A percentile compares a stretch with the other conserved stretches of the same genome.
These are phyloP conservation scores for Posidonia australis DNA, from an alignment of 106 monocot genomes.

Conservation along the genomic window DNA sequence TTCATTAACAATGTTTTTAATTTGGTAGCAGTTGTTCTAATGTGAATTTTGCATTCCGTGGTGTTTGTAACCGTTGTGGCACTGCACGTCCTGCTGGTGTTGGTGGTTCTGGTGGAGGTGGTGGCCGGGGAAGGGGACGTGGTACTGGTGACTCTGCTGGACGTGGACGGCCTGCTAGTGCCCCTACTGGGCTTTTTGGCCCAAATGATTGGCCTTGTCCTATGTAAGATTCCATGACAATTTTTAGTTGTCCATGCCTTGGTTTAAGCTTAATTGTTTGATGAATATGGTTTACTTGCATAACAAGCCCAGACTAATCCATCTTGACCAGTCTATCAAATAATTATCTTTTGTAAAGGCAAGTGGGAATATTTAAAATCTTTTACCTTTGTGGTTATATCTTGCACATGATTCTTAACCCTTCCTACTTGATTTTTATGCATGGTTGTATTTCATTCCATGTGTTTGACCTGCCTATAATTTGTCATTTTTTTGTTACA, in stretches of 20 bases:
- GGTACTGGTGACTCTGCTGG: constrained; percentile 42
- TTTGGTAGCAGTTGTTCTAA: constrained; percentile 70
- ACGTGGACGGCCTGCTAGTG: constrained; percentile 38
- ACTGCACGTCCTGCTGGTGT: constrained; percentile 88
- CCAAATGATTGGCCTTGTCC: constrained; percentile 99
- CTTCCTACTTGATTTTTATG: too few relatives aligned
- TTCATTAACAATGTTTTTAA: constrained; percentile 10
- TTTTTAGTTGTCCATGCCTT: background rate
- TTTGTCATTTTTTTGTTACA: too few relatives aligned
- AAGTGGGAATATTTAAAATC: too few relatives aligned
- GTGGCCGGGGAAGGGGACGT: constrained; percentile 62
- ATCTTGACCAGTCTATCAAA: too few relatives aligned
- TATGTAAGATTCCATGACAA: constrained; percentile 46
- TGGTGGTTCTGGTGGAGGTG: constrained; percentile 57
- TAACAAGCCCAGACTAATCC: background rate
- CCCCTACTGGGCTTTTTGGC: constrained; percentile 88
- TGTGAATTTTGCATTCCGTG: constrained; percentile 99
- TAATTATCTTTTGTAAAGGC: too few relatives aligned
- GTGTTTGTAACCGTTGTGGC: constrained; percentile 96
- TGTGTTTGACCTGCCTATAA: too few relatives aligned
- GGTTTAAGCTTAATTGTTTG: background rate
- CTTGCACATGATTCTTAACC: too few relatives aligned
- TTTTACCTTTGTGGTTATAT: too few relatives aligned
- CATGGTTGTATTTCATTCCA: too few relatives aligned
- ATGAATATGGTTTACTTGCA: background rate